These are phyloP conservation scores for Thalassiosira pacifica DNA, from an alignment of 352 stramenopile species.

Conservation along the genomic window DNA sequence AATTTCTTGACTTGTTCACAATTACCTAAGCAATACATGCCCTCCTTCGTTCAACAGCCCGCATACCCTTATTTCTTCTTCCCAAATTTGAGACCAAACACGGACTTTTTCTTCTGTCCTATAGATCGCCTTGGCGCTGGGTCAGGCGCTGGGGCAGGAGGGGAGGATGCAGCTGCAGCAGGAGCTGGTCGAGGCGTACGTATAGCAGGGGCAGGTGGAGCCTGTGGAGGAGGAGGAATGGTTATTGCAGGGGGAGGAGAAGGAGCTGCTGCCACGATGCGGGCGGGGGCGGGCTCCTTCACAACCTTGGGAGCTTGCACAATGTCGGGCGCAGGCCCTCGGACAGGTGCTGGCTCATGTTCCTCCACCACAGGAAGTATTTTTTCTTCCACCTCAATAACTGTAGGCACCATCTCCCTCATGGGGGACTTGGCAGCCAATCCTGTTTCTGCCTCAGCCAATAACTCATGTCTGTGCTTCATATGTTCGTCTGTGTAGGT, in stretches of 20 bases:
- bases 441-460: constrained; percentile 7
- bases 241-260: neutral
- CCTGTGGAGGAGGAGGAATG: constrained; percentile 6
- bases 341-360: neutral
- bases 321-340: neutral
- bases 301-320: neutral
- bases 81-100: constrained; percentile 44
- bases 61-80: constrained; percentile 52
- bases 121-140: neutral
- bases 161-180: neutral
- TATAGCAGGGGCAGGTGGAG: neutral
- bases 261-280: neutral
- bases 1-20: no score
- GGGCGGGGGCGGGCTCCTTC: neutral
- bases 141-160: neutral
- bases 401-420: constrained; percentile 1
- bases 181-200: neutral
- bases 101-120: constrained; percentile 42
- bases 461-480: constrained; percentile 34
- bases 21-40: no score
- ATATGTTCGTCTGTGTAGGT: constrained; percentile 40
- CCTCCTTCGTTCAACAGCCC: no score
- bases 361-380: neutral
- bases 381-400: constrained; percentile 10
- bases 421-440: neutral